Evolutionary conservation across 768 basidiomycete species (phyloP).

Genomic region (Kwoniella newhampshirensis): DNA sequence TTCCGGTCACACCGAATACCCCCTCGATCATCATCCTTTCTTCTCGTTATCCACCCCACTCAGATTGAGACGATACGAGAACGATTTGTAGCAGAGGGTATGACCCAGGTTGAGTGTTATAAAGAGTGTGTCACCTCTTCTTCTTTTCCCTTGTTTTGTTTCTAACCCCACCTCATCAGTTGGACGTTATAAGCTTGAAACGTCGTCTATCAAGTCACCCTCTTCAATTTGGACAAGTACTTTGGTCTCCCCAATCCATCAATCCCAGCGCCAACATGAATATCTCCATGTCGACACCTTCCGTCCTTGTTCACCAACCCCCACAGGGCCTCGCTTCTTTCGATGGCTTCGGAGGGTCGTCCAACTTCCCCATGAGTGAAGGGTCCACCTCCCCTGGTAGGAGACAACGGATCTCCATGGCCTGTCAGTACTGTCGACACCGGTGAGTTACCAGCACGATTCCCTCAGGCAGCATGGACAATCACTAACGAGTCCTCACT

Average conservation of each 20-base stretch:
- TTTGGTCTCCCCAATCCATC: background rate
- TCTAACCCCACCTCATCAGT: slow-evolving; percentile 1
- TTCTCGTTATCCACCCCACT: too few species aligned
- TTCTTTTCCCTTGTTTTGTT: slow-evolving; percentile 7
- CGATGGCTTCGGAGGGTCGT: slow-evolving; percentile 25
- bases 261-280: slow-evolving; percentile 22
- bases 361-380: slow-evolving; percentile 9
- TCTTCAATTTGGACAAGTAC: background rate
- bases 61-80: too few species aligned
- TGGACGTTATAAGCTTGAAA: background rate
- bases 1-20: too few species aligned
- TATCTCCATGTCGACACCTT: slow-evolving; percentile 19
- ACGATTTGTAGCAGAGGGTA: too few species aligned
- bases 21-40: too few species aligned
- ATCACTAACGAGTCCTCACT: background rate
- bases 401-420: slow-evolving; percentile 44
- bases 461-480: slow-evolving; percentile 1
- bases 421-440: slow-evolving; percentile 48
- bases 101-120: background rate
- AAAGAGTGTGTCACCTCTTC: slow-evolving; percentile 10
- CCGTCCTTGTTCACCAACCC: slow-evolving; percentile 30
- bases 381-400: slow-evolving; percentile 24
- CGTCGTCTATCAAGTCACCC: background rate
- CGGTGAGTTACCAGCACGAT: slow-evolving; percentile 25
- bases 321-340: slow-evolving; percentile 15